A percentile compares a stretch with the other conserved stretches of the same genome.
phyloP scores from a whole-genome alignment of 2,329 filamentous ascomycete genomes.

The Thielaviopsis musarum region DNA sequence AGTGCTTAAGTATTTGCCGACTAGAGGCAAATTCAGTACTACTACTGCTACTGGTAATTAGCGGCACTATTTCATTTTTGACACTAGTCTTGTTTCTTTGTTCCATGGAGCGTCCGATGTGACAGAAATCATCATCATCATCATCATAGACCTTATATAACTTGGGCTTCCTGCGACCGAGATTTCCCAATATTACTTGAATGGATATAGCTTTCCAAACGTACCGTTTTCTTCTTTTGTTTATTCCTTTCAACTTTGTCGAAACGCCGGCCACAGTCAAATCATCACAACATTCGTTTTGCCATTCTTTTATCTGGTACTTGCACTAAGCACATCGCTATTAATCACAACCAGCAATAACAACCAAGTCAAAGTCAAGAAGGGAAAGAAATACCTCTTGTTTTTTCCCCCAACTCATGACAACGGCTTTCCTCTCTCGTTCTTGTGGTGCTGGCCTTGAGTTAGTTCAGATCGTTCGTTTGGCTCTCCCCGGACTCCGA shows the following conservation, averaged over 20 bases:
- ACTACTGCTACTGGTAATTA: too few relatives aligned
- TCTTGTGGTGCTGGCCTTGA: not conserved
- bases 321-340: not conserved
- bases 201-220: not conserved
- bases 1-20: too few relatives aligned
- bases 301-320: not conserved
- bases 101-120: not conserved
- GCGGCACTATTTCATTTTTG: too few relatives aligned
- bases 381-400: not conserved
- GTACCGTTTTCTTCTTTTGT: not conserved
- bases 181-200: not conserved
- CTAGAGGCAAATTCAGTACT: too few relatives aligned
- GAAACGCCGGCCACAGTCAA: too few relatives aligned
- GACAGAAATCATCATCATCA: too few relatives aligned
- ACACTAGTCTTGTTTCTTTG: not conserved
- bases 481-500: conserved; percentile 3
- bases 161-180: not conserved
- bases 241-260: not conserved
- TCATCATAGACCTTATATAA: too few relatives aligned
- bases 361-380: not conserved
- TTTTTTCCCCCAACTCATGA: not conserved
- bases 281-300: not conserved
- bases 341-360: not conserved
- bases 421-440: not conserved
- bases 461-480: not conserved